Evolutionary conservation across 2,329 filamentous ascomycete species (phyloP).

Genomic region (Aureobasidium subglaciale): DNA sequence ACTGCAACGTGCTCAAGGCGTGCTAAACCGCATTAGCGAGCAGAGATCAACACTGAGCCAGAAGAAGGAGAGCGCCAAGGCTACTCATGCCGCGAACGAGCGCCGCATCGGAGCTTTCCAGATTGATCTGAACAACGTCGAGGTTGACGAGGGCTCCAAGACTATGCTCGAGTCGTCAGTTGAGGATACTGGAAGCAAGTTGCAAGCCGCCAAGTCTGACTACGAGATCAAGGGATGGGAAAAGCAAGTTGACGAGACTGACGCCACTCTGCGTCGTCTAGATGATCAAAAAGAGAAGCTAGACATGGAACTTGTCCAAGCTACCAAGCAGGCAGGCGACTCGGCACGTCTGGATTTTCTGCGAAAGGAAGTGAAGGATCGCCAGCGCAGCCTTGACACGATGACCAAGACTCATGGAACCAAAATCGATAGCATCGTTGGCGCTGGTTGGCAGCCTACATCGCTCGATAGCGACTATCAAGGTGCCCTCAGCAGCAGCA

Average conservation of each 20-base stretch:
- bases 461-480: slow-evolving; percentile 68
- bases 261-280: slow-evolving; percentile 57
- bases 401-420: slow-evolving; percentile 67
- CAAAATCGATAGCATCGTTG: slow-evolving; percentile 60
- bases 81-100: slow-evolving; percentile 67
- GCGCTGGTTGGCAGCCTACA: slow-evolving; percentile 59
- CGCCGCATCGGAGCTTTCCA: slow-evolving; percentile 61
- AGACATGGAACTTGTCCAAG: slow-evolving; percentile 73
- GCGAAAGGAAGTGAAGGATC: slow-evolving; percentile 70
- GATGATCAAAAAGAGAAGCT: slow-evolving; percentile 68
- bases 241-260: slow-evolving; percentile 58
- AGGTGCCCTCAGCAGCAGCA: slow-evolving; percentile 51
- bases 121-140: slow-evolving; percentile 61
- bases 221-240: slow-evolving; percentile 63
- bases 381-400: slow-evolving; percentile 67
- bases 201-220: slow-evolving; percentile 57
- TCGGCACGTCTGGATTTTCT: slow-evolving; percentile 77
- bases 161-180: slow-evolving; percentile 68
- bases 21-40: slow-evolving; percentile 66
- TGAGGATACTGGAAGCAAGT: slow-evolving; percentile 57
- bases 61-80: slow-evolving; percentile 64
- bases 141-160: slow-evolving; percentile 78
- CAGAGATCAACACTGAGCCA: slow-evolving; percentile 65
- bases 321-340: slow-evolving; percentile 72
- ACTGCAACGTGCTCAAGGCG: slow-evolving; percentile 62